These are phyloP conservation scores for Didymosphaeria variabile DNA, from an alignment of 2,329 filamentous ascomycete species.

Conservation along the genomic window DNA sequence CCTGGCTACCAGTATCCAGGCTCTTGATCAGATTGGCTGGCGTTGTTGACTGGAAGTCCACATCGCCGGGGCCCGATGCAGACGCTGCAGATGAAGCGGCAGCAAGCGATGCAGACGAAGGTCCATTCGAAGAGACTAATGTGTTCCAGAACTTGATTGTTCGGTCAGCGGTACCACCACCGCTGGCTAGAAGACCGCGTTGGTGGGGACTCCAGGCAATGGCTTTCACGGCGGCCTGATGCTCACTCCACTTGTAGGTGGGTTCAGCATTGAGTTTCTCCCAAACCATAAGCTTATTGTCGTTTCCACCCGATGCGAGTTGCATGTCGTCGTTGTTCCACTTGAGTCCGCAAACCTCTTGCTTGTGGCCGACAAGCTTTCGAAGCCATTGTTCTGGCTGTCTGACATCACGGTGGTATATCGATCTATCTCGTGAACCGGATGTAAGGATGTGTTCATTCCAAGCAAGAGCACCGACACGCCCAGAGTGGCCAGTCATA, in stretches of 20 bases:
- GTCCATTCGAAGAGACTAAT: conserved; percentile 69
- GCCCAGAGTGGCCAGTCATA: conserved; percentile 95
- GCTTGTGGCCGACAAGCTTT: conserved; percentile 92
- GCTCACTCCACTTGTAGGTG: conserved; percentile 91
- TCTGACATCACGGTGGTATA: conserved; percentile 95
- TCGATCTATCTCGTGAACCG: conserved; percentile 89
- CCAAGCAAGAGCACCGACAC: conserved; percentile 95
- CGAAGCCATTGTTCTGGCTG: conserved; percentile 89
- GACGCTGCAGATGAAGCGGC: conserved; percentile 48
- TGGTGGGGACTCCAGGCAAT: conserved; percentile 99
- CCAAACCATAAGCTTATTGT: conserved; percentile 99
- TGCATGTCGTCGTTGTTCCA: conserved; percentile 98
- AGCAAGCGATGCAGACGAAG: conserved; percentile 52
- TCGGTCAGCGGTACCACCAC: conserved; percentile 93
- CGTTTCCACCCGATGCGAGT: conserved; percentile 93
- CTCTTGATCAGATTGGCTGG: conserved; percentile 70
- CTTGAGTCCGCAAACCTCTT: conserved; percentile 94
- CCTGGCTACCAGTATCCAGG: conserved; percentile 95
- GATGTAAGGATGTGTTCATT: conserved; percentile 98
- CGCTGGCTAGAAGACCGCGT: conserved; percentile 90
- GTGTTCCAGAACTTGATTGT: conserved; percentile 99
- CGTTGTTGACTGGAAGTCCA: conserved; percentile 44
- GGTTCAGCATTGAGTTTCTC: conserved; percentile 94
- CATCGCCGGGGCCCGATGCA: conserved; percentile 40
- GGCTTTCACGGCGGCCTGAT: conserved; percentile 95